phyloP scores from a whole-genome alignment of 2,329 filamentous ascomycete species.

The Ceratocystis cubensis region DNA sequence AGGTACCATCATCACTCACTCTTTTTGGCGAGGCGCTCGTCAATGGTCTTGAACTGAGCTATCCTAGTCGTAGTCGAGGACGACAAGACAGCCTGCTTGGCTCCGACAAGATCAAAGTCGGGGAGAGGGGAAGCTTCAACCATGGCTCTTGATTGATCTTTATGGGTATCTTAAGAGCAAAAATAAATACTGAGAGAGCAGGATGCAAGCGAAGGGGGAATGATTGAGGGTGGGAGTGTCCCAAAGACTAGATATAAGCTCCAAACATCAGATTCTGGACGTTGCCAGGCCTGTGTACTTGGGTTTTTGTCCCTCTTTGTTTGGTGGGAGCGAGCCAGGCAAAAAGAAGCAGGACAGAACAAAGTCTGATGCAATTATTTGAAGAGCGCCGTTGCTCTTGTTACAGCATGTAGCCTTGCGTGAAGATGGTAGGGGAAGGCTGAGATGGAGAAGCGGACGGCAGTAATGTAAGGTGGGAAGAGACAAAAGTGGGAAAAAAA shows the following conservation, averaged over 20 bases:
- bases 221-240: background rate
- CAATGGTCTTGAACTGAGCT: slow-evolving; percentile 41
- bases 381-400: slow-evolving; percentile 5
- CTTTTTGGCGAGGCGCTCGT: slow-evolving; percentile 44
- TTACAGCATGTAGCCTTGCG: slow-evolving; percentile 3
- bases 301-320: background rate
- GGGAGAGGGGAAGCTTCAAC: slow-evolving; percentile 24
- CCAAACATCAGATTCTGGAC: slow-evolving; percentile 12
- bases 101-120: slow-evolving; percentile 39
- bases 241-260: slow-evolving; percentile 6
- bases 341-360: background rate
- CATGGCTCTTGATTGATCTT: slow-evolving; percentile 17
- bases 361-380: background rate
- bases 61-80: slow-evolving; percentile 49
- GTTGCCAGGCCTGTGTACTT: slow-evolving; percentile 8
- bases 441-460: background rate
- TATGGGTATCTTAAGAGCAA: slow-evolving; percentile 9
- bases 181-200: background rate
- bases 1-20: slow-evolving; percentile 31
- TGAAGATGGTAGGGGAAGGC: background rate
- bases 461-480: background rate
- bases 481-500: slow-evolving; percentile 10
- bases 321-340: background rate
- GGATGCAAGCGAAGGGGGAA: background rate
- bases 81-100: slow-evolving; percentile 42